phyloP scores from a whole-genome alignment of 768 basidiomycete genomes.

The Coprinopsis cinerea region DNA sequence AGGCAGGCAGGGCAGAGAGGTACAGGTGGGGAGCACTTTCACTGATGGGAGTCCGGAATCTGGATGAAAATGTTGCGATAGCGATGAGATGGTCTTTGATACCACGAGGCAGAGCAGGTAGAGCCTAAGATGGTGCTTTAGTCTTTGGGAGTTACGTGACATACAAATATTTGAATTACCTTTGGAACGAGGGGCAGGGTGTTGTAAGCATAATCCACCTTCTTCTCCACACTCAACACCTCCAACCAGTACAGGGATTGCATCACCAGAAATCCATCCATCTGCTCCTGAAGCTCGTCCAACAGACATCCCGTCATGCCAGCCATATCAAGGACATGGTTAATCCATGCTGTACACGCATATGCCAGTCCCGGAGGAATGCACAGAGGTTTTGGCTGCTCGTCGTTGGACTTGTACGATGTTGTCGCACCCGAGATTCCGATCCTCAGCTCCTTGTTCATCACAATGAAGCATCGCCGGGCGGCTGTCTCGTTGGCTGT shows the following conservation, averaged over 20 bases:
- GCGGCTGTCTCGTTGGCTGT: not conserved
- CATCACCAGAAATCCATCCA: not conserved
- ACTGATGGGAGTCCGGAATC: constrained; percentile 11
- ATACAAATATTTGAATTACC: constrained; percentile 6
- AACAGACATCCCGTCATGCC: not conserved
- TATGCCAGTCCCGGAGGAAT: not conserved
- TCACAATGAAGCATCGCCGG: not conserved
- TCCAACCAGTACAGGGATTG: constrained; percentile 26
- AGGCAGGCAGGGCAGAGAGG: constrained; percentile 22
- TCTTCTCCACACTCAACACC: constrained; percentile 21
- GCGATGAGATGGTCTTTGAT: constrained; percentile 11
- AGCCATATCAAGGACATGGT: not conserved
- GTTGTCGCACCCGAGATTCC: not conserved
- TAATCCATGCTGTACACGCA: constrained; percentile 4
- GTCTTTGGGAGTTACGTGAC: not conserved
- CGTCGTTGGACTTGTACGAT: not conserved
- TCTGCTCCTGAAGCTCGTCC: not conserved
- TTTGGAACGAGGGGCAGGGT: not conserved
- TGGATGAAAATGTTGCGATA: constrained; percentile 12
- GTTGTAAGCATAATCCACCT: constrained; percentile 6
- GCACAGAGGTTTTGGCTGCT: not conserved
- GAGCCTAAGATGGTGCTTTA: not conserved
- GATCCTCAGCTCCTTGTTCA: not conserved
- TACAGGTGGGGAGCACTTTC: constrained; percentile 21
- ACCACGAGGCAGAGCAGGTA: constrained; percentile 7